These are phyloP conservation scores for Perkinsela sp. DNA, from an alignment of 208 protist species.

Conservation along the genomic window DNA sequence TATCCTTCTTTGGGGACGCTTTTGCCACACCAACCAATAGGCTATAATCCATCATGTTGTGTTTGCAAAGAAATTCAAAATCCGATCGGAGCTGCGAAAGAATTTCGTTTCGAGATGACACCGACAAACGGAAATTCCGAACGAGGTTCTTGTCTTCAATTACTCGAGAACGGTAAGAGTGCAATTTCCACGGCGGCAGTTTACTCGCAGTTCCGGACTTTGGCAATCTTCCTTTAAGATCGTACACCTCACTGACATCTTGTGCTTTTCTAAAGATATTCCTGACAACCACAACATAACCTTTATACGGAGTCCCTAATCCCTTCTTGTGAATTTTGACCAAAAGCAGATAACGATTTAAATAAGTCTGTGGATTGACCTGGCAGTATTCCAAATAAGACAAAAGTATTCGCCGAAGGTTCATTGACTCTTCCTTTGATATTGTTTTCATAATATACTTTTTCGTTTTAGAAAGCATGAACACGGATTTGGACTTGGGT, in stretches of 20 bases:
- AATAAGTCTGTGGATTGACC: not conserved
- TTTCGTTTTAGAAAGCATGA: not conserved
- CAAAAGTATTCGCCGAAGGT: not conserved
- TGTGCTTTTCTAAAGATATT: not conserved
- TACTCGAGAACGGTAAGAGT: not conserved
- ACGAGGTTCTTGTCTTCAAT: not conserved
- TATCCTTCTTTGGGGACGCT: not conserved
- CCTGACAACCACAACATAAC: not conserved
- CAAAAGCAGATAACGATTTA: not conserved
- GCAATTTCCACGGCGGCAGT: not conserved
- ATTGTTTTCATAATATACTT: constrained; percentile 1
- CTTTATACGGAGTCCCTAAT: not conserved
- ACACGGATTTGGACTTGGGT: not conserved
- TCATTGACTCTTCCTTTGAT: not conserved
- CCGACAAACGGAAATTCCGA: not conserved
- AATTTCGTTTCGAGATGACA: not conserved
- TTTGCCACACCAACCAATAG: not conserved
- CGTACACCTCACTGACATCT: not conserved
- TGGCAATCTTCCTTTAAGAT: not conserved
- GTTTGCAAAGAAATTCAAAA: not conserved
- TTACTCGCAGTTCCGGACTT: not conserved
- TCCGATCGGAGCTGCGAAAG: not conserved
- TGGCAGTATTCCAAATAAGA: not conserved
- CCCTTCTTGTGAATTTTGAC: not conserved
- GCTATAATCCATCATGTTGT: not conserved